Conservation (phyloP, 805 yeast genomes). For the Scheffersomyces lignosus region DNA sequence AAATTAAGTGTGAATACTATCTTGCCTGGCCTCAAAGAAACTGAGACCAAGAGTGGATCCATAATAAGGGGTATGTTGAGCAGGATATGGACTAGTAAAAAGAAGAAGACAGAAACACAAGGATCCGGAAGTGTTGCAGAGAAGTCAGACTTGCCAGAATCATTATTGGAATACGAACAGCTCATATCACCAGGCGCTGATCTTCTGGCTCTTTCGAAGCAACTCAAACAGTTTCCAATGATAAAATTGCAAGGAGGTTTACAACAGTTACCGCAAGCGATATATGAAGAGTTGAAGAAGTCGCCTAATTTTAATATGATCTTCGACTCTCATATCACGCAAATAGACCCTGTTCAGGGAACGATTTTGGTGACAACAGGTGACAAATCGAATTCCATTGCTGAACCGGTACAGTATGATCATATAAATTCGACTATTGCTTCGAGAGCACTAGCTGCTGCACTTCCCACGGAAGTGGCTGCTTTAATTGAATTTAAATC, state of each 20-base stretch:
- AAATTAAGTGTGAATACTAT: constrained; percentile 66
- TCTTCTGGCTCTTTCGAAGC: constrained; percentile 32
- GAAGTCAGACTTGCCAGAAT: constrained; percentile 5
- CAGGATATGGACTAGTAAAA: constrained; percentile 21
- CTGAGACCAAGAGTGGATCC: constrained; percentile 64
- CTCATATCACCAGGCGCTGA: constrained; percentile 41
- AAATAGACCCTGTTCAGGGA: constrained; percentile 18
- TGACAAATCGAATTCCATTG: constrained; percentile 2
- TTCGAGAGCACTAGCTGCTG: constrained; percentile 37
- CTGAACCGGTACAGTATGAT: constrained; percentile 33
- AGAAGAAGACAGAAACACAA: not conserved
- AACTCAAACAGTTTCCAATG: constrained; percentile 60
- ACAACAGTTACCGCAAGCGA: constrained; percentile 47
- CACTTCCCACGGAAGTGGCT: constrained; percentile 21
- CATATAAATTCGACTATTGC: constrained; percentile 63
- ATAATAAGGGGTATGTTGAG: constrained; percentile 46
- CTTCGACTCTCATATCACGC: constrained; percentile 24
- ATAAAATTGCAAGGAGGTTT: constrained; percentile 58
- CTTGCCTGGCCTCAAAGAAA: constrained; percentile 51
- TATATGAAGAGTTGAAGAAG: constrained; percentile 37
- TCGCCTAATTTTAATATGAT: constrained; percentile 42
- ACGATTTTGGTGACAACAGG: constrained; percentile 5
- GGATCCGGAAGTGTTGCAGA: not conserved
- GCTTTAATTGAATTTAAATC: constrained; percentile 11
- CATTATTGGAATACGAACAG: constrained; percentile 38